A percentile compares a stretch with the other conserved stretches of the same genome.
Evolutionary conservation across 306 rosid genomes (phyloP).

Genomic region (Prunus padus): DNA sequence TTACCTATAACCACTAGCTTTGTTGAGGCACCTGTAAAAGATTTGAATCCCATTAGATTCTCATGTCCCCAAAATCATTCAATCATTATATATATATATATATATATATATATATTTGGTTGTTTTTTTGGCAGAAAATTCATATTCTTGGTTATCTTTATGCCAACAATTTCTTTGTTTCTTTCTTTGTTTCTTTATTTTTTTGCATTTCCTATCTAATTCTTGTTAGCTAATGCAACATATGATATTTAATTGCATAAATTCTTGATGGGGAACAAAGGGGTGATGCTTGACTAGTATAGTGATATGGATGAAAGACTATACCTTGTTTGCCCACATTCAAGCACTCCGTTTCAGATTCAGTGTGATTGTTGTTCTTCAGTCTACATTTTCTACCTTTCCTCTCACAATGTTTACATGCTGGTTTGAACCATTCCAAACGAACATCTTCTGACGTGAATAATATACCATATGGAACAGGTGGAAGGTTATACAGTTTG

Average conservation of each 20-base stretch:
- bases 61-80: background rate
- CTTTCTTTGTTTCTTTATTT: no score
- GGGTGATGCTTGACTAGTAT: no score
- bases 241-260: background rate
- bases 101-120: no score
- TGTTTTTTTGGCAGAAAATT: background rate
- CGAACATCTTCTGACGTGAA: rapidly evolving
- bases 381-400: background rate
- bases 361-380: background rate
- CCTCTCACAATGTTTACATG: background rate
- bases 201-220: background rate
- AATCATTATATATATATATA: background rate
- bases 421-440: background rate
- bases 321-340: background rate
- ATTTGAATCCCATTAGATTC: background rate
- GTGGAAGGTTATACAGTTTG: background rate
- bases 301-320: background rate
- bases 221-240: background rate
- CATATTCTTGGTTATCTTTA: background rate
- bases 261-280: no score
- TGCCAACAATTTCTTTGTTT: no score
- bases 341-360: background rate
- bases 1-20: background rate
- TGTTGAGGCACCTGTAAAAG: background rate
- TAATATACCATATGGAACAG: background rate